Evolutionary conservation across 2,329 filamentous ascomycete genomes (phyloP).

Genomic region (Cladosporium velox): DNA sequence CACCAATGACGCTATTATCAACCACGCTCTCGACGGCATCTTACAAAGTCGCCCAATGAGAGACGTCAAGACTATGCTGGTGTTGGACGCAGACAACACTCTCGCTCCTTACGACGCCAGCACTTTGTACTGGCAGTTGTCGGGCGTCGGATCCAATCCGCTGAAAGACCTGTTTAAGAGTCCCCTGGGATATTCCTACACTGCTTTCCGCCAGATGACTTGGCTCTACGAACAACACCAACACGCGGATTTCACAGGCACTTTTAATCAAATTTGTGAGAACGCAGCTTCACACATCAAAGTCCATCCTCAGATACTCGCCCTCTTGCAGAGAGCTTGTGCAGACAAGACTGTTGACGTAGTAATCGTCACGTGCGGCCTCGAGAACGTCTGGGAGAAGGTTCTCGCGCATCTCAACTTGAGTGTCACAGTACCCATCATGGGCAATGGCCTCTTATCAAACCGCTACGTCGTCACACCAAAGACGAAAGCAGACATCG

Average conservation of each 20-base stretch:
- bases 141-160: constrained; percentile 48
- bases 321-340: constrained; percentile 48
- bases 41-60: constrained; percentile 41
- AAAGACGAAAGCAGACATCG: constrained; percentile 52
- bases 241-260: constrained; percentile 27
- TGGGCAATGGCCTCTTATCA: constrained; percentile 54
- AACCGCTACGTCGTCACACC: constrained; percentile 56
- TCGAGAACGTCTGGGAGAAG: constrained; percentile 57
- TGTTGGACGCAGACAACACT: constrained; percentile 62
- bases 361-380: constrained; percentile 59
- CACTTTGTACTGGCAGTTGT: constrained; percentile 55
- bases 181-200: constrained; percentile 53
- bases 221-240: constrained; percentile 57
- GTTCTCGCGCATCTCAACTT: constrained; percentile 51
- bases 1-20: constrained; percentile 41
- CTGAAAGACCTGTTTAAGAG: constrained; percentile 58
- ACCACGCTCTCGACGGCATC: neutral
- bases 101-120: constrained; percentile 55
- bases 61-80: constrained; percentile 49
- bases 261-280: constrained; percentile 51
- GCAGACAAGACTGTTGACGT: constrained; percentile 31
- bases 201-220: constrained; percentile 56
- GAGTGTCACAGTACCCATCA: constrained; percentile 47
- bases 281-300: constrained; percentile 45
- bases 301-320: constrained; percentile 52